phyloP scores from a whole-genome alignment of 179 eudicot genomes.

The Gypsophila paniculata region DNA sequence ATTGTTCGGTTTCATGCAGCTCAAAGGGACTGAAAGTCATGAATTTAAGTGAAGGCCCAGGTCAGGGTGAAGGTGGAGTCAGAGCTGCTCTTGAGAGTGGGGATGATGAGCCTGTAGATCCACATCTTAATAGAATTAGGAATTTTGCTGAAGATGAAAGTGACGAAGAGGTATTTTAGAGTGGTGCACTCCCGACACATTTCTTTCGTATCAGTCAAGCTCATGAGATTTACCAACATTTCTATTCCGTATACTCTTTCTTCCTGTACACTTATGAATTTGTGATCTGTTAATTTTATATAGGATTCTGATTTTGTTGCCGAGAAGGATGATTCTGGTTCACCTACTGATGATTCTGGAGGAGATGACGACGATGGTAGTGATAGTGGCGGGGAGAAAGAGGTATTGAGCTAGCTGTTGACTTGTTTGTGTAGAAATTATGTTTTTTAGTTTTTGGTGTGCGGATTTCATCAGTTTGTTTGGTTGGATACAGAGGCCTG shows the following conservation, averaged over 20 bases:
- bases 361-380: constrained; percentile 66
- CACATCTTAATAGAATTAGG: constrained; percentile 88
- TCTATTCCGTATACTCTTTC: background rate
- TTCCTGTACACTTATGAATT: background rate
- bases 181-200: background rate
- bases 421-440: background rate
- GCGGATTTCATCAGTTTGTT: background rate
- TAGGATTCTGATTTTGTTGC: constrained; percentile 88
- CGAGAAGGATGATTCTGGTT: constrained; percentile 84
- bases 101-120: constrained; percentile 83
- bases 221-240: background rate
- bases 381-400: constrained; percentile 49
- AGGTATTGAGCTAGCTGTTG: constrained; percentile 38
- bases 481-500: constrained; percentile 50
- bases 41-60: constrained; percentile 50
- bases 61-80: constrained; percentile 44
- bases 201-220: background rate
- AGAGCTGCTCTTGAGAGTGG: constrained; percentile 58
- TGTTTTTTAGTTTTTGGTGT: constrained; percentile 6
- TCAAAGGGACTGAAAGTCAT: constrained; percentile 70
- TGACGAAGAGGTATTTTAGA: constrained; percentile 71
- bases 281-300: background rate
- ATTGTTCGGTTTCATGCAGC: constrained; percentile 40
- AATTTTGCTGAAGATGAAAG: constrained; percentile 80
- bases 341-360: constrained; percentile 90